These are phyloP conservation scores for Gypsophila paniculata DNA, from an alignment of 179 eudicot species.

Conservation along the genomic window DNA sequence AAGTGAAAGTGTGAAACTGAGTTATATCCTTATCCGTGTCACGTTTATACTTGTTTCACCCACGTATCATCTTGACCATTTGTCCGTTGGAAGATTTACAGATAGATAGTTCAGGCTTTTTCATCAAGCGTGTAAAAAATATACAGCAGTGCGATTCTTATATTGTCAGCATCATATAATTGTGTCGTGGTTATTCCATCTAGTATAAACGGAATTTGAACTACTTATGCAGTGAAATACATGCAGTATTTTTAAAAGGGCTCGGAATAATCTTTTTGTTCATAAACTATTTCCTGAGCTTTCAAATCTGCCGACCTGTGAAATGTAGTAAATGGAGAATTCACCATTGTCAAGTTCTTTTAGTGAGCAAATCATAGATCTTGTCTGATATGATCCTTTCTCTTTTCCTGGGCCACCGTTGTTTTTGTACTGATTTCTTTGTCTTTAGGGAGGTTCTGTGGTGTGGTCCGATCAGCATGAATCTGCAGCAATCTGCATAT, in stretches of 20 bases:
- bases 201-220: background rate
- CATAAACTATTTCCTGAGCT: background rate
- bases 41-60: too few species aligned
- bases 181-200: background rate
- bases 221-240: background rate
- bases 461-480: slow-evolving; percentile 38
- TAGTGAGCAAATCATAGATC: background rate
- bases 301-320: background rate
- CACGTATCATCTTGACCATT: too few species aligned
- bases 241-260: background rate
- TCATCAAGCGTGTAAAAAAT: background rate
- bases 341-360: background rate
- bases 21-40: too few species aligned
- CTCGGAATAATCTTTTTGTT: background rate
- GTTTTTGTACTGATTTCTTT: slow-evolving; percentile 8
- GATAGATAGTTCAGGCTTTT: background rate
- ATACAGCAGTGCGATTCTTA: background rate
- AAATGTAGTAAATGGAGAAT: background rate
- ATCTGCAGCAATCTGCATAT: slow-evolving; percentile 56
- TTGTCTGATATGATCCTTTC: background rate
- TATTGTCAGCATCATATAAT: background rate
- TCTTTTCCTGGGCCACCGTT: background rate
- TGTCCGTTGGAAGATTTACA: background rate
- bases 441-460: slow-evolving; percentile 15
- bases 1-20: too few species aligned